Evolutionary conservation across 2,329 filamentous ascomycete species (phyloP), one percentile per base, ranked within the genome.

Genomic region (Scolecobasidium constrictum): DNA sequence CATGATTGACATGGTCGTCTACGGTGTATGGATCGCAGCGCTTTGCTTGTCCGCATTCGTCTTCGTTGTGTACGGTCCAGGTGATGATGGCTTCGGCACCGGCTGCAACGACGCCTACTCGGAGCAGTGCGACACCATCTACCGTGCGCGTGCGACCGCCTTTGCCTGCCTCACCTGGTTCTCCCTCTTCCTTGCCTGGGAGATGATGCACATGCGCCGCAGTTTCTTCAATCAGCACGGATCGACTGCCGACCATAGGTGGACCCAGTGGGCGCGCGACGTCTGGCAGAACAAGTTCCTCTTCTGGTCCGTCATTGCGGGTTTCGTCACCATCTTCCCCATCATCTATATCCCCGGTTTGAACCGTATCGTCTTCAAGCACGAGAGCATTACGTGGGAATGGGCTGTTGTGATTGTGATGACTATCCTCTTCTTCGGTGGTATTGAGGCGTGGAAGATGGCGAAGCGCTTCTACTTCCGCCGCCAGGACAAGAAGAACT

Each of bases 121-220:
- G 35, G 54, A 64, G 0, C 55, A 16, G 2, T 85, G 81, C 56
- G 70, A 77, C 20, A 69, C 69, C 0, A 77, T 84, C 5, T 85
- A 81, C 68, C 77, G 78, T 15, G 82, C 81, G 1, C 77, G 83
- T 12, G 79, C 80, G 1, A 84, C 83, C 0, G 81, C 77, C 4
- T 86, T 86, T 54, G 80, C 38, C n/a, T 82, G 75, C 50, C 68
- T 86, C 41, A 86, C 81, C 0, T 86, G 82, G 81, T 81, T 81
- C 51, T 79, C 81, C 1, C 71, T 86, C 15, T 83, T 86, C 65
- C 68, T 85, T 4, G 83, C 83, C 0, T 87, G 83, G 83, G 81
- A 87, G 58, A 81, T 85, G 72, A 70, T 85, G 46, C 72, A 83
- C 53, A 73, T 81, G 62, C 77, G 82, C 17, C 75, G 79, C 35